Evolutionary conservation across 2,329 filamentous ascomycete genomes (phyloP), one percentile per base, ranked within the genome.

Genomic region (Niveomyces coronatus): DNA sequence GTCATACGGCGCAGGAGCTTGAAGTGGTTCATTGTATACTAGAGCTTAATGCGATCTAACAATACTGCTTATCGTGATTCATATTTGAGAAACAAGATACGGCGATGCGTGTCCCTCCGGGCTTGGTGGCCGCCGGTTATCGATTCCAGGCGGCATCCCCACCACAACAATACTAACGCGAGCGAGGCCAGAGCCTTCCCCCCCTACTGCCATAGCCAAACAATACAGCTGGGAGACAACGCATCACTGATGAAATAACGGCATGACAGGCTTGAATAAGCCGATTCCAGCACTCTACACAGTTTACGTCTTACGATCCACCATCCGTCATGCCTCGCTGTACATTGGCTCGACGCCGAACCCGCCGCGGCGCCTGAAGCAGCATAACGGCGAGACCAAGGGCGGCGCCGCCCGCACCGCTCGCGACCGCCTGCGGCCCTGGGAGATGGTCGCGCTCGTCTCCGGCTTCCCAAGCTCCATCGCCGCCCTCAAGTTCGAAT

Each of bases 331-430:
- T 53, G 70, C 73, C 19, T 76, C 73, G 3, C 70, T 89, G 19
- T 98, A 98, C 59, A 82, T 96, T 39, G 91, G 91, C 37, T 94
- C 85, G 30, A 96, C 91, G 1, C 88, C 88, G 0, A 79, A 95
- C 53, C 89, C 91, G 29, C 77, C 79, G 1, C 74, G 89, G 42
- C 82, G 91, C 11, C 69, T 96, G 17, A 79, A 77, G 44, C 91
- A 96, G 57, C 91, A 98, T 62, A 98, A 98, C 70, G 91, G 91
- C 37, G 65, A 78, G 35, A 70, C 71, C 22, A 82, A 77, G 53
- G 91, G 91, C 36, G 91, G 91, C 24, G 91, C 91, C 20, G 75
- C 68, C 20, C 73, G 79, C 32, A 98, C 91, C 1, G 74, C 81
- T 9, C 71, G 74, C 37, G 60, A 65, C 32, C 76, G 61, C 4